A percentile compares a stretch with the other conserved stretches of the same genome.
These are phyloP conservation scores for Populus tremula DNA, from an alignment of 345 rosid genomes.

Conservation along the genomic window DNA sequence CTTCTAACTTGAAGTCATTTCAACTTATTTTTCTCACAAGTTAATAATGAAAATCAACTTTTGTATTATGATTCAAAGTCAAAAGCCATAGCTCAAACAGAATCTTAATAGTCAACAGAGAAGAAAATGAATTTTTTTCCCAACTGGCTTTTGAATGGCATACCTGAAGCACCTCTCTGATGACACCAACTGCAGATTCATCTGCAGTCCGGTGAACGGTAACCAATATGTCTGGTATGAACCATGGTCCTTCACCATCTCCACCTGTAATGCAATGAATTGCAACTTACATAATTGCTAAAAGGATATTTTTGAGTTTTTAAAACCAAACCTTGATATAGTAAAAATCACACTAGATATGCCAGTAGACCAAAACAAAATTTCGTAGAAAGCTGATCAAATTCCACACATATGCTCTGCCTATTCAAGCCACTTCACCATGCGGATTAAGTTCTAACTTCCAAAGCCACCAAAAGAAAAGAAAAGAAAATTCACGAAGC, in stretches of 20 bases:
- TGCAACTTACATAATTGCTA: background rate
- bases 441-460: background rate
- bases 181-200: constrained; percentile 57
- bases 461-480: background rate
- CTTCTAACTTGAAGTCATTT: no score
- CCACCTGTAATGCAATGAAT: constrained; percentile 48
- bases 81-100: background rate
- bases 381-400: background rate
- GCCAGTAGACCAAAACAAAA: background rate
- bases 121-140: background rate
- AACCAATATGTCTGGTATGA: constrained; percentile 86
- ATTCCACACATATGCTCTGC: background rate
- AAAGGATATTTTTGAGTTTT: background rate
- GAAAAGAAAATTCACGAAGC: background rate
- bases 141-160: constrained; percentile 12
- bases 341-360: background rate
- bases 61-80: no score
- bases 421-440: background rate
- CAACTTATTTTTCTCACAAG: no score
- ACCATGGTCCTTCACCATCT: constrained; percentile 76
- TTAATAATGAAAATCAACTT: no score
- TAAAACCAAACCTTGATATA: background rate
- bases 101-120: background rate
- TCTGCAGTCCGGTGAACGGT: constrained; percentile 62
- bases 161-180: constrained; percentile 82